Base-by-base conservation (phyloP, 2,329 filamentous ascomycete genomes). In the Aspergillus sp. region DNA sequence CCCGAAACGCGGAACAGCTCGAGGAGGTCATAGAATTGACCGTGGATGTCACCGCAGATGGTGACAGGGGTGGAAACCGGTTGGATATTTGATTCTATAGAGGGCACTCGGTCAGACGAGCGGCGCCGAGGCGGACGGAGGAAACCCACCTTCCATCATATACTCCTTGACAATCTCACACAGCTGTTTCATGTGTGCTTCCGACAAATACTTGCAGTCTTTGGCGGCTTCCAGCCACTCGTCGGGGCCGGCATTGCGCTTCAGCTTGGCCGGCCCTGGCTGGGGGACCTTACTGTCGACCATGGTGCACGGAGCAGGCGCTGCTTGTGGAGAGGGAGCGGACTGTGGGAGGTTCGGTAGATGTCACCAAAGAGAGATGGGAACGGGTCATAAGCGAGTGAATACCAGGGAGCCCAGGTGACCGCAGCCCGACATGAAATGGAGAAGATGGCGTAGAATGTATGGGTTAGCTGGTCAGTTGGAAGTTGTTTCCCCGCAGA, bases 131-230 rank as follows among this genome's bases (percentile, higher is more conserved):
- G 11, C 29, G 19, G 6, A 20, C 36, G 14, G 3, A 34, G 7
- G 9, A 17, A 40, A 34, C 60, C 66, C 71, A 94, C 91, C 91
- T 81, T 99, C 94, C 94, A 99, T 99, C 66, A 99, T 82, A 61
- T 91, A 95, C 76, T 97, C 94, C 79, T 99, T 99, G 56, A 97
- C 94, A 70, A 96, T 96, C 78, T 99, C 94, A 73, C 94, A 99
- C 45, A 99, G 82, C 73, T 96, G 89, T 81, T 99, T 99, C 94
- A 99, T 99, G 67, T 95, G 91, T 57, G 87, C 78, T 76, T 99
- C 94, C 46, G 94, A 94, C 48, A 99, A 83, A 72, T 97, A 97
- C 73, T 96, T 94, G 78, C 94, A 97, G 74, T 94, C 89, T 76
- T 96, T 97, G 42, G 94, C 94, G 73, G 95, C 89, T 70, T 94